phyloP scores from a whole-genome alignment of 2,329 filamentous ascomycete genomes.

The Esteya vermicola region DNA sequence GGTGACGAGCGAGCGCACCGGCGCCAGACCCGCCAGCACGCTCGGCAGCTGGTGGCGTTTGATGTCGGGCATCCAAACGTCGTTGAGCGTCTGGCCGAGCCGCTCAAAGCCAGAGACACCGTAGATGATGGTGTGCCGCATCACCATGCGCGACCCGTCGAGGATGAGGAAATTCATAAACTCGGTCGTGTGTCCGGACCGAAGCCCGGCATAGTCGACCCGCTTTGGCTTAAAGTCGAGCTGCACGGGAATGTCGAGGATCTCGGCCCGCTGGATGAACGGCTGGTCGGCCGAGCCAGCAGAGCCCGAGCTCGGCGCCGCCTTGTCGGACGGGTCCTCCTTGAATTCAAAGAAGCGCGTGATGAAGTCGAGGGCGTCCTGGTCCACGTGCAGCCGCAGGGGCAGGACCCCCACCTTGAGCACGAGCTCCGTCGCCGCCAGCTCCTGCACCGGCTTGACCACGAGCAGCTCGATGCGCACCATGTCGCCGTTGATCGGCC shows the following conservation, averaged over 20 bases:
- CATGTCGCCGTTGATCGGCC: conserved; percentile 80
- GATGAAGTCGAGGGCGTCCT: conserved; percentile 94
- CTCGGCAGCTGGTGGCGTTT: conserved; percentile 77
- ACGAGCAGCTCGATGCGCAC: conserved; percentile 78
- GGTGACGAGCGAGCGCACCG: conserved; percentile 81
- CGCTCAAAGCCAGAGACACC: conserved; percentile 84
- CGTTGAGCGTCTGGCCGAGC: conserved; percentile 78
- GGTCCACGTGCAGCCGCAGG: conserved; percentile 83
- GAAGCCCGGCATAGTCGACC: conserved; percentile 86
- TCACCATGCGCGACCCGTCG: conserved; percentile 72
- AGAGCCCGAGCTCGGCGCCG: conserved; percentile 35
- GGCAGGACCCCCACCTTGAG: conserved; percentile 68
- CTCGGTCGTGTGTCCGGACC: conserved; percentile 87
- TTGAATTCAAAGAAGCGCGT: conserved; percentile 98
- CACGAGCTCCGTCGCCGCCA: conserved; percentile 82
- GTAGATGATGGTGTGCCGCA: conserved; percentile 84
- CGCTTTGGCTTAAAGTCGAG: conserved; percentile 95
- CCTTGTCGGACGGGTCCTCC: conserved; percentile 18
- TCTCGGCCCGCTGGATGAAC: conserved; percentile 80
- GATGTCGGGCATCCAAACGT: conserved; percentile 93
- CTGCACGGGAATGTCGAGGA: conserved; percentile 70
- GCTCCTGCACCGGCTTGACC: conserved; percentile 69
- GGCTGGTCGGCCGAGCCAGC: no score
- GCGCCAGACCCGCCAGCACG: conserved; percentile 76
- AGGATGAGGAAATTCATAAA: conserved; percentile 98